A percentile compares a stretch with the other conserved stretches of the same genome.
These are phyloP conservation scores for Suhomyces faveliae DNA, from an alignment of 805 yeast species.

Conservation along the genomic window DNA sequence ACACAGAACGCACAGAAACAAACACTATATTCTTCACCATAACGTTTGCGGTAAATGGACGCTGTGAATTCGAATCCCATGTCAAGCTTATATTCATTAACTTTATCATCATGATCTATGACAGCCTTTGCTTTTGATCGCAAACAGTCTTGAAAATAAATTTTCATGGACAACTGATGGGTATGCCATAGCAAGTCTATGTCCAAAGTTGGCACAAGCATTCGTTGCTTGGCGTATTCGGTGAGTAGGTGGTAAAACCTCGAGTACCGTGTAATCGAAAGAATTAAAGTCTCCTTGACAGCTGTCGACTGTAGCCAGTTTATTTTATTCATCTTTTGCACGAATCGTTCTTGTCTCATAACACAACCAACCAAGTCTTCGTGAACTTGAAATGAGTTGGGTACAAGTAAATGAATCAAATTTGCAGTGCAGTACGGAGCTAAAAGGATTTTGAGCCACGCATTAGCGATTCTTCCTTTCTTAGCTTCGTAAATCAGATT, in stretches of 20 bases:
- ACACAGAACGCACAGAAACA: slow-evolving; percentile 21
- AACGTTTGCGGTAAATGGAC: slow-evolving; percentile 13
- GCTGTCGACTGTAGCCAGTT: slow-evolving; percentile 19
- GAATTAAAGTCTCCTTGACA: slow-evolving; percentile 7
- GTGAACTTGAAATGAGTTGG: slow-evolving; percentile 5
- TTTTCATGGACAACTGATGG: slow-evolving; percentile 19
- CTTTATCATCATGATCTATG: slow-evolving; percentile 26
- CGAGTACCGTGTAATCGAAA: slow-evolving; percentile 16
- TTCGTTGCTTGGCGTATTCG: not conserved
- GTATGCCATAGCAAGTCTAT: slow-evolving; percentile 31
- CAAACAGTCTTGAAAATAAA: slow-evolving; percentile 15
- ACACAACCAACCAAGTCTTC: slow-evolving; percentile 29
- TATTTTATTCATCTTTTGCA: slow-evolving; percentile 18
- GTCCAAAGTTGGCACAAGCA: slow-evolving; percentile 25
- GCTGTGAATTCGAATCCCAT: slow-evolving; percentile 17
- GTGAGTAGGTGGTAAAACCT: slow-evolving; percentile 15
- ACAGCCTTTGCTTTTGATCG: slow-evolving; percentile 5
- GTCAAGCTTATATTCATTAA: slow-evolving; percentile 20
- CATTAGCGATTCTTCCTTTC: too few relatives aligned
- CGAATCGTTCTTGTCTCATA: slow-evolving; percentile 22
- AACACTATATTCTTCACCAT: slow-evolving; percentile 16
- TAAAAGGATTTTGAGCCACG: slow-evolving; percentile 3
- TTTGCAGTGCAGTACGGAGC: slow-evolving; percentile 14
- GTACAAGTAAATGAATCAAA: slow-evolving; percentile 10
- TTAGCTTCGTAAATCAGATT: too few relatives aligned